Percentiles rank a stretch among this genome's conserved stretches.
These are phyloP conservation scores for Hibiscus mutabilis DNA, from an alignment of 345 rosid species.

Conservation along the genomic window DNA sequence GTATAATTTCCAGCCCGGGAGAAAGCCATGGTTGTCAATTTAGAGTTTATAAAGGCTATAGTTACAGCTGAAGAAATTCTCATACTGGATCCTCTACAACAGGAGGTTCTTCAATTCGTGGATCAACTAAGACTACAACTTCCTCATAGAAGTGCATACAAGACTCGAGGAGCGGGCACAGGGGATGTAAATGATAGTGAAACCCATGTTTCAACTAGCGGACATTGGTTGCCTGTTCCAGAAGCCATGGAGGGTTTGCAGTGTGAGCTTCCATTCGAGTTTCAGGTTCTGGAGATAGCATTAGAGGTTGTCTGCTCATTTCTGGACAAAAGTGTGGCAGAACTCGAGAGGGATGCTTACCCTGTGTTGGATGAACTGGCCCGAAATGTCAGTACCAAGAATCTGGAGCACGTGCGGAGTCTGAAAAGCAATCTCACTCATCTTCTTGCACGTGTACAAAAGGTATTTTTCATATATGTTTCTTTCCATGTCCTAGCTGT, in stretches of 20 bases:
- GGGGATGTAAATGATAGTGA: not conserved
- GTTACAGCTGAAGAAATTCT: conserved; percentile 67
- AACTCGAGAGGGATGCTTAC: conserved; percentile 81
- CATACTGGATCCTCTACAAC: conserved; percentile 55
- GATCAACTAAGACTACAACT: conserved; percentile 41
- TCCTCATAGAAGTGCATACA: not conserved
- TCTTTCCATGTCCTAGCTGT: not conserved
- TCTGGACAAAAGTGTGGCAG: conserved; percentile 59
- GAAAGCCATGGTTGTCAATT: conserved; percentile 70
- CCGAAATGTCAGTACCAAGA: conserved; percentile 83
- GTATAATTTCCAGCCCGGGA: conserved; percentile 43
- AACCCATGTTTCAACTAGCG: not conserved
- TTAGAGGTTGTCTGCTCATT: conserved; percentile 69
- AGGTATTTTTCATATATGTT: not conserved
- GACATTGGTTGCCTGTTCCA: conserved; percentile 32
- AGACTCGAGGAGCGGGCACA: not conserved
- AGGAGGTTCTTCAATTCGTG: conserved; percentile 67
- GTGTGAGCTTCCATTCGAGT: conserved; percentile 88
- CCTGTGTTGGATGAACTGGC: conserved; percentile 89
- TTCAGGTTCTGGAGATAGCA: conserved; percentile 93
- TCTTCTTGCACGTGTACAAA: not conserved
- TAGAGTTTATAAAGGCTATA: conserved; percentile 67
- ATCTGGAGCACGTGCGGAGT: conserved; percentile 85
- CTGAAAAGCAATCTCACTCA: conserved; percentile 70
- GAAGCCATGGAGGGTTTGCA: conserved; percentile 74